Percentiles rank a stretch among this genome's conserved stretches.
Evolutionary conservation across 176 grass and related monocot genomes (phyloP).

Genomic region (Stipa capillata): DNA sequence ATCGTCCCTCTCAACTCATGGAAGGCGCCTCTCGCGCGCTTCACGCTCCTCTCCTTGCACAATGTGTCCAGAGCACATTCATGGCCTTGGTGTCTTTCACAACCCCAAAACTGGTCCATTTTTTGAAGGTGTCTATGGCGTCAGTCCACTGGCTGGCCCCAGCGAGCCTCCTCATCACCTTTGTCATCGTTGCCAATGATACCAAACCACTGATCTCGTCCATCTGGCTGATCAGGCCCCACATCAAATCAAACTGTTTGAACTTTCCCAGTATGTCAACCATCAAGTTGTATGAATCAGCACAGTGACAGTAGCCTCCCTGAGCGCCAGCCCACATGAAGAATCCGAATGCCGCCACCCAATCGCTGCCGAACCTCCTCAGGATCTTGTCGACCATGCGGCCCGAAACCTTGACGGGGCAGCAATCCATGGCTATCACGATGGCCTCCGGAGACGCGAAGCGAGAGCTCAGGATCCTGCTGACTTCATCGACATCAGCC

Average conservation of each 20-base stretch:
- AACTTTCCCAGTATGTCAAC: conserved; percentile 75
- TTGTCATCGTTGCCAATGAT: conserved; percentile 56
- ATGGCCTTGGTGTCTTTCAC: conserved; percentile 62
- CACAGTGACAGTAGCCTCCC: conserved; percentile 33
- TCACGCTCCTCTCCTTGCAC: conserved; percentile 87
- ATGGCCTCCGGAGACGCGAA: conserved; percentile 58
- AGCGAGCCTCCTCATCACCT: conserved; percentile 81
- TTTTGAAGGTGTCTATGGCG: conserved; percentile 44
- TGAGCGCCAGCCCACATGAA: conserved; percentile 68
- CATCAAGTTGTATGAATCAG: conserved; percentile 51
- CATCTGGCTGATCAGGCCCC: conserved; percentile 61
- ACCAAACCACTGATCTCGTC: conserved; percentile 40
- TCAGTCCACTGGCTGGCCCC: conserved; percentile 54
- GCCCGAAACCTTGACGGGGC: conserved; percentile 31
- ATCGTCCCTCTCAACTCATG: conserved; percentile 35
- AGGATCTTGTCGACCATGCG: conserved; percentile 55
- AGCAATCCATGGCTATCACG: conserved; percentile 50
- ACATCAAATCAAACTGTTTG: conserved; percentile 74
- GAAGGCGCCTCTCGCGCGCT: conserved; percentile 59
- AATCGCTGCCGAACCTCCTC: conserved; percentile 60
- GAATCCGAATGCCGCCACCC: conserved; percentile 67
- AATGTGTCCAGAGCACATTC: conserved; percentile 68
- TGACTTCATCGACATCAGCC: conserved; percentile 45
- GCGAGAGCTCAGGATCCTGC: conserved; percentile 32
- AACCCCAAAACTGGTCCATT: conserved; percentile 55